Evolutionary conservation across 1,139 yeast genomes (phyloP), one percentile per base, ranked within the genome.

Genomic region (Geotrichum bryndzae): DNA sequence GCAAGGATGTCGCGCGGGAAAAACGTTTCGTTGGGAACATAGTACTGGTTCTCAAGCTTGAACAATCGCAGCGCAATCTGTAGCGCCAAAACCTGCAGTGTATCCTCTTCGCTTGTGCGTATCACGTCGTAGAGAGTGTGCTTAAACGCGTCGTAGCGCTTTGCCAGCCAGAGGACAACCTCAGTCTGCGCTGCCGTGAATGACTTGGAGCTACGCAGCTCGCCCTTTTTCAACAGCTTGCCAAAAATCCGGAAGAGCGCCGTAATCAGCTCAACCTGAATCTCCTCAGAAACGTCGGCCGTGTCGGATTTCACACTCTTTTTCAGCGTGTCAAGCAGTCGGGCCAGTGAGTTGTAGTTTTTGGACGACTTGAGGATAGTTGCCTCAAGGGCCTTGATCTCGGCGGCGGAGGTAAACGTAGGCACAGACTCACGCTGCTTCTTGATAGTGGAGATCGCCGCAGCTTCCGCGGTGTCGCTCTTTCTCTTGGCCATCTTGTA

Each of bases 61-160:
- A 90, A 68, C 33, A 88, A 76, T 64, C 86, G 87, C 77, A 90
- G 76, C 61, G 80, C 75, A 11, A 86, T 79, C 62, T 88, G 91
- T 64, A 90, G 71, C 58, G 84, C 79, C 69, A 88, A 91, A 56
- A 88, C 72, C 67, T 84, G 84, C 57, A 82, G 72, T 1, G 85
- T 81, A 29, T 81, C 76, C 58, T 76, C 75, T 57, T 70, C 73
- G 4, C 75, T 68, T 25, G 66, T 41, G 23, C 58, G 53, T 18
- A 77, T 70, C 52, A 79, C 66, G n/a, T 74, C 74, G 50, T 80
- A 72, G 27, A 88, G 66, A 41, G 72, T 70, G 2, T 68, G 67
- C 69, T 85, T 85, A 76, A 78, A 90, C n/a, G 74, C 73, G 31
- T 79, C 80, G 72, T 88, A 91, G 62, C 82, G 80, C 57, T 81